phyloP scores from a whole-genome alignment of 768 basidiomycete genomes.

The Rossbeevera mucosa region DNA sequence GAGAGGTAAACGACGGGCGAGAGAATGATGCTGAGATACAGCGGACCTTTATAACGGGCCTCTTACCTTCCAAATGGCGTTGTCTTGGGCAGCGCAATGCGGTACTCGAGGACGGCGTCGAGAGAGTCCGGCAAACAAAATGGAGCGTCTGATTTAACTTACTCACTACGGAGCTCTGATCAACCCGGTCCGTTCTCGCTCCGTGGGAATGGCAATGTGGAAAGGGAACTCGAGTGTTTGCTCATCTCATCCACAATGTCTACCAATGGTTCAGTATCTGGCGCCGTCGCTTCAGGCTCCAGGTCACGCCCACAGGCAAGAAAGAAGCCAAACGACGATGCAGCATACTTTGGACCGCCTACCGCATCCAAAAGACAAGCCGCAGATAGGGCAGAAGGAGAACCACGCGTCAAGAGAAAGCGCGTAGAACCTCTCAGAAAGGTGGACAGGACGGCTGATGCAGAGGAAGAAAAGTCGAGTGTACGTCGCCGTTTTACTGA shows the following conservation, averaged over 20 bases:
- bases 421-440: constrained; percentile 46
- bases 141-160: background rate
- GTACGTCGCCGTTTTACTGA: constrained; percentile 21
- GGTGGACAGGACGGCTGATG: constrained; percentile 37
- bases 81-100: constrained; percentile 16
- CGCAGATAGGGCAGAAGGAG: constrained; percentile 64
- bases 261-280: constrained; percentile 19
- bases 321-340: constrained; percentile 63
- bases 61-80: background rate
- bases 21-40: constrained; percentile 1
- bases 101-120: constrained; percentile 19
- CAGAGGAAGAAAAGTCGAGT: constrained; percentile 27
- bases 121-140: background rate
- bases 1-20: constrained; percentile 6
- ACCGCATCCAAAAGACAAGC: constrained; percentile 64
- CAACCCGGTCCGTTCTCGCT: constrained; percentile 4
- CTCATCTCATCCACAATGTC: constrained; percentile 16
- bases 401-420: constrained; percentile 71
- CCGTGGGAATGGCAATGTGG: constrained; percentile 20
- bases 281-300: constrained; percentile 39
- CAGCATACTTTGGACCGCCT: constrained; percentile 62
- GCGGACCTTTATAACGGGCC: constrained; percentile 20
- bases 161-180: background rate
- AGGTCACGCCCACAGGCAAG: constrained; percentile 61
- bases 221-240: background rate